phyloP scores from a whole-genome alignment of 1,139 yeast species.

The Hansenula sp. region DNA sequence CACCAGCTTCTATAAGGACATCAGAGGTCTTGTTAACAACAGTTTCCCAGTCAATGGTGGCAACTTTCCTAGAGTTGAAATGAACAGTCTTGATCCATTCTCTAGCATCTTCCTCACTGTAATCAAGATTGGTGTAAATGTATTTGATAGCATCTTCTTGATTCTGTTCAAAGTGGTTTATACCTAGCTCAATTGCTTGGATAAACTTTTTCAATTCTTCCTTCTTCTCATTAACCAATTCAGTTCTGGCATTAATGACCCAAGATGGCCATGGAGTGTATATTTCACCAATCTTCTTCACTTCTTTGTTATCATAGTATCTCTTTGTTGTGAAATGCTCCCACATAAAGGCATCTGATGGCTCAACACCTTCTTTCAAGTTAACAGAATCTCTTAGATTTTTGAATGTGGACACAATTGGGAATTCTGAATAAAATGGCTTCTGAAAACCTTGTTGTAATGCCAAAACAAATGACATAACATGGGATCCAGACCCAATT shows the following conservation, averaged over 20 bases:
- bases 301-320: slow-evolving; percentile 75
- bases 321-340: slow-evolving; percentile 85
- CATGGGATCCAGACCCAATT: slow-evolving; percentile 87
- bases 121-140: slow-evolving; percentile 67
- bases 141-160: slow-evolving; percentile 62
- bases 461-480: slow-evolving; percentile 84
- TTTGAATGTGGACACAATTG: slow-evolving; percentile 62
- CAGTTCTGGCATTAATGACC: slow-evolving; percentile 60
- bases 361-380: slow-evolving; percentile 36
- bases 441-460: slow-evolving; percentile 44
- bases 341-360: slow-evolving; percentile 92
- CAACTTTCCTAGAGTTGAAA: slow-evolving; percentile 45
- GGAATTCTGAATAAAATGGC: slow-evolving; percentile 49
- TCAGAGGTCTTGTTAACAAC: slow-evolving; percentile 55
- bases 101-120: slow-evolving; percentile 68
- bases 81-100: slow-evolving; percentile 77
- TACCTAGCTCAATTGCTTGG: slow-evolving; percentile 59
- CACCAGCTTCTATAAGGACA: slow-evolving; percentile 37
- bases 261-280: slow-evolving; percentile 97
- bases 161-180: slow-evolving; percentile 55
- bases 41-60: slow-evolving; percentile 40
- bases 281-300: slow-evolving; percentile 79
- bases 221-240: slow-evolving; percentile 27
- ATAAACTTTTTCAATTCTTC: slow-evolving; percentile 38
- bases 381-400: slow-evolving; percentile 80